Evolutionary conservation across 257 asterid species (phyloP).

Genomic region (Knoxia roxburghii): DNA sequence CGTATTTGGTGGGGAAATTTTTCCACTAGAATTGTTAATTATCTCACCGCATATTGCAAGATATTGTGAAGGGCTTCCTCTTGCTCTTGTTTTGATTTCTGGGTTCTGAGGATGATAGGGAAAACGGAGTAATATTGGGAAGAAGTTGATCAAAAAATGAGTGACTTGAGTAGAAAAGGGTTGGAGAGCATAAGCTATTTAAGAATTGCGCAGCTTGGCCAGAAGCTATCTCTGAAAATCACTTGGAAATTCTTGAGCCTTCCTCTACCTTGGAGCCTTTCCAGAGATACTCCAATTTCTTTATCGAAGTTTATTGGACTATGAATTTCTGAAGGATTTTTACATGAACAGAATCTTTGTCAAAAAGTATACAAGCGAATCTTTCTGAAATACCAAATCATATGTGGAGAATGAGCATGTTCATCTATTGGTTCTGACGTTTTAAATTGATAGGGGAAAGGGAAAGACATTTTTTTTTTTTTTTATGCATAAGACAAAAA

Average conservation of each 20-base stretch:
- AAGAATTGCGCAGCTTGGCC: too few species aligned
- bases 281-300: neutral
- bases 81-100: neutral
- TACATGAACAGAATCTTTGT: neutral
- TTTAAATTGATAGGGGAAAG: too few species aligned
- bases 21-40: neutral
- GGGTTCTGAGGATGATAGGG: neutral
- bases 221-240: neutral
- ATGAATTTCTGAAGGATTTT: neutral
- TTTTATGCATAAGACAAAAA: too few species aligned
- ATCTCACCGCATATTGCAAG: neutral
- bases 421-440: too few species aligned
- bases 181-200: too few species aligned
- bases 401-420: too few species aligned
- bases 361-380: neutral
- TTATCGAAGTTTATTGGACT: neutral
- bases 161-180: too few species aligned
- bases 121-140: neutral
- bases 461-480: too few species aligned
- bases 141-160: neutral
- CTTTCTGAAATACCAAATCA: too few species aligned
- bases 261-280: neutral
- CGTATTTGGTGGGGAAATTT: neutral
- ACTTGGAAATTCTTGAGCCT: neutral
- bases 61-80: slow-evolving; percentile 3